Evolutionary conservation across 306 rosid genomes (phyloP).

Genomic region (Citrullus amarus): DNA sequence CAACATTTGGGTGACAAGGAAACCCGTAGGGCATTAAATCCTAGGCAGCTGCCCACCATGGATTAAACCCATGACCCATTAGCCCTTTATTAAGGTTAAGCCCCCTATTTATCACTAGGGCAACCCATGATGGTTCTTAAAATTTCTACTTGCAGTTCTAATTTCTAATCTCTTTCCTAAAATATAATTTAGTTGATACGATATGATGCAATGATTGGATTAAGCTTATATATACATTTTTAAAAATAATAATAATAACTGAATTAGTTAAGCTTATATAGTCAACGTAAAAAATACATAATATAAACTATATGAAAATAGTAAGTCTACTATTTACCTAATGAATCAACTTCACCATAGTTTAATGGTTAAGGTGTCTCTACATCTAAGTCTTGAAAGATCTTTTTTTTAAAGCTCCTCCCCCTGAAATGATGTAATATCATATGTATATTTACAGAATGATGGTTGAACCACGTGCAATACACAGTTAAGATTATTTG

Average conservation of each 20-base stretch:
- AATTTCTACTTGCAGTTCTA: background rate
- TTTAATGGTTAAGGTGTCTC: background rate
- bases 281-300: background rate
- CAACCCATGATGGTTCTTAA: too few species aligned
- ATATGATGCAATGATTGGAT: background rate
- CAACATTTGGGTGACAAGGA: too few species aligned
- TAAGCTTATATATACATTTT: background rate
- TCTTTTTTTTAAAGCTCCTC: background rate
- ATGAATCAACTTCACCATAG: background rate
- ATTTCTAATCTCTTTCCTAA: background rate
- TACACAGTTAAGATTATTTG: background rate
- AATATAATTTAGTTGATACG: background rate
- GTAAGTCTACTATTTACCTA: background rate
- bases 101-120: too few species aligned
- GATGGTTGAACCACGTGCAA: background rate
- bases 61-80: too few species aligned
- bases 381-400: background rate
- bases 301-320: background rate
- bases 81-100: too few species aligned
- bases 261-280: background rate
- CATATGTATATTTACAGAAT: background rate
- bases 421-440: background rate
- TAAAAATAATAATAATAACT: background rate
- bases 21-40: too few species aligned
- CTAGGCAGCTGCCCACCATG: too few species aligned